phyloP scores from a whole-genome alignment of 2,329 filamentous ascomycete species.

The Lasiodiplodia hormozganensis region DNA sequence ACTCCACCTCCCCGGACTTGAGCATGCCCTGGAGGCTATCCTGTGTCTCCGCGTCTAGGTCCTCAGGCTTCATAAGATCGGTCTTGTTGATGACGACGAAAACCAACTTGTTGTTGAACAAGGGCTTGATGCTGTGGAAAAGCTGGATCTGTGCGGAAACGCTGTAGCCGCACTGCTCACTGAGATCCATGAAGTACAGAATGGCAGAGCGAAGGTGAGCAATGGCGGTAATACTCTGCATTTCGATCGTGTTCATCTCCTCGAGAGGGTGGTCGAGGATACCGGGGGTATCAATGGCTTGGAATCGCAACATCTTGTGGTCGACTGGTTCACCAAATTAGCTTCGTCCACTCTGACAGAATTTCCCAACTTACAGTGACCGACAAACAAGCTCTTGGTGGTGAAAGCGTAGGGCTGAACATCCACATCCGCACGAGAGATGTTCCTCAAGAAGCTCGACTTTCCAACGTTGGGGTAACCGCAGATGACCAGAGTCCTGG shows the following conservation, averaged over 20 bases:
- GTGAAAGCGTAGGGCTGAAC: constrained; percentile 99
- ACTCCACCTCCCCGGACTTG: constrained; percentile 87
- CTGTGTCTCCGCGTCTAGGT: constrained; percentile 80
- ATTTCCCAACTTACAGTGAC: constrained; percentile 65
- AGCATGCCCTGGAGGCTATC: constrained; percentile 79
- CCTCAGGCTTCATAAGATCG: constrained; percentile 85
- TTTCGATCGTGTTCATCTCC: constrained; percentile 99
- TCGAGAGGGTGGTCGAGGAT: constrained; percentile 96
- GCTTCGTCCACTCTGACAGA: constrained; percentile 47
- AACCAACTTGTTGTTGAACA: constrained; percentile 97
- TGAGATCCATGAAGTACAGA: constrained; percentile 97
- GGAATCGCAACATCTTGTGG: constrained; percentile 91
- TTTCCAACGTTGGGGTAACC: constrained; percentile 98
- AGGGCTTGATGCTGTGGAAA: constrained; percentile 94
- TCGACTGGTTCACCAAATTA: constrained; percentile 83
- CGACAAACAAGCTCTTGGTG: constrained; percentile 95
- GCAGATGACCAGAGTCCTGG: constrained; percentile 92
- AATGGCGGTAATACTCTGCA: constrained; percentile 98
- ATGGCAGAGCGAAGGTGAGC: constrained; percentile 95
- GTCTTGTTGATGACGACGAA: constrained; percentile 99
- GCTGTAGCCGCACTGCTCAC: constrained; percentile 94
- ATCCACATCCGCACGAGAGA: constrained; percentile 94
- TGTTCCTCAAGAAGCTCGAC: constrained; percentile 90
- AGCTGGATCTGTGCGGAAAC: constrained; percentile 91
- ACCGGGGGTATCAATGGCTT: constrained; percentile 97